phyloP scores from a whole-genome alignment of 768 basidiomycete species.

The Coprinellus micaceus region DNA sequence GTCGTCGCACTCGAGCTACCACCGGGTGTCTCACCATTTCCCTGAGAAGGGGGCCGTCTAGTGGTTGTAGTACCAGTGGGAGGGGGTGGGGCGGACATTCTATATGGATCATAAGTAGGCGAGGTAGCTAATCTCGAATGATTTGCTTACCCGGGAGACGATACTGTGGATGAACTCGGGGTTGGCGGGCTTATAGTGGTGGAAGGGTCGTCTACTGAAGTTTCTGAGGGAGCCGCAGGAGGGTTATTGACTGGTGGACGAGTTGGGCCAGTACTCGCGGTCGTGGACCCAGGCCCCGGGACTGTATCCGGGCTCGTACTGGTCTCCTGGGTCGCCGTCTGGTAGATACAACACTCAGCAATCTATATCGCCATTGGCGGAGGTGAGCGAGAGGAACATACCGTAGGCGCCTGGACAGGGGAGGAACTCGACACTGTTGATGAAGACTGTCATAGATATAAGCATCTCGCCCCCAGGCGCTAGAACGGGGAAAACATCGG shows the following conservation, averaged over 20 bases:
- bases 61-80: background rate
- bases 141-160: background rate
- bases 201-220: background rate
- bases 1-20: background rate
- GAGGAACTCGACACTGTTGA: background rate
- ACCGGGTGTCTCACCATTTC: too few relatives aligned
- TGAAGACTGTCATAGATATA: background rate
- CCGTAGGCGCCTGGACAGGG: background rate
- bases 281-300: conserved; percentile 1
- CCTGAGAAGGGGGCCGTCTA: background rate
- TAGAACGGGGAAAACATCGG: background rate
- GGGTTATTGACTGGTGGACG: background rate
- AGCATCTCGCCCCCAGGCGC: background rate
- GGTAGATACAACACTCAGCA: too few relatives aligned
- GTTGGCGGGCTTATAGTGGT: background rate
- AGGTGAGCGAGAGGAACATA: background rate
- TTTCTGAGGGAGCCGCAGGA: background rate
- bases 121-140: background rate
- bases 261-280: background rate
- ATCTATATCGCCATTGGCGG: too few relatives aligned
- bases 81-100: background rate
- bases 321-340: background rate
- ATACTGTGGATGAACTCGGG: background rate
- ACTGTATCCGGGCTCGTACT: background rate
- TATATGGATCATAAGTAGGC: background rate